Evolutionary conservation across 202 grass and related monocot species (phyloP).

Genomic region (Panicum virgatum): DNA sequence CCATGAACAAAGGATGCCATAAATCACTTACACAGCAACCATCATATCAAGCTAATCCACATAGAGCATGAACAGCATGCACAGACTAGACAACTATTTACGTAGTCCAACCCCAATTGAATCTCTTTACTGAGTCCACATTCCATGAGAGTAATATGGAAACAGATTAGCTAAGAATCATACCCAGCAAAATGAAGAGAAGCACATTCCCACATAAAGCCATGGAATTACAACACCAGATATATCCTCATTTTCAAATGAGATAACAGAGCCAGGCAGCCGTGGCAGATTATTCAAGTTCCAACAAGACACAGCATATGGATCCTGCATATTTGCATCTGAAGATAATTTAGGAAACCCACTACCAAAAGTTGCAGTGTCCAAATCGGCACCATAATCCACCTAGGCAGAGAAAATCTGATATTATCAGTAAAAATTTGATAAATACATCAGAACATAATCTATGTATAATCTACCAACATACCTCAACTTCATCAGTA

Average conservation of each 20-base stretch:
- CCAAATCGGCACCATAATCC: conserved; percentile 93
- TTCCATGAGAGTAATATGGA: conserved; percentile 23
- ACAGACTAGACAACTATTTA: not conserved
- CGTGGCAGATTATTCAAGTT: conserved; percentile 92
- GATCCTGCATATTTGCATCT: conserved; percentile 55
- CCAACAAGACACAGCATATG: conserved; percentile 65
- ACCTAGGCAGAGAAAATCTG: conserved; percentile 54
- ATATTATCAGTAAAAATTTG: conserved; percentile 21
- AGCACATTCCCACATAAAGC: conserved; percentile 99
- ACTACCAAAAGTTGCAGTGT: conserved; percentile 82
- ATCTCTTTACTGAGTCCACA: not conserved
- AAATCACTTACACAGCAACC: not conserved
- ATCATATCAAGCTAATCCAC: conserved; percentile 13
- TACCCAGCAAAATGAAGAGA: conserved; percentile 99
- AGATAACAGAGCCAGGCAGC: conserved; percentile 69
- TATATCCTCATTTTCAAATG: conserved; percentile 88
- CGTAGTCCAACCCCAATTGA: not conserved
- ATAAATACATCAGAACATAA: conserved; percentile 12
- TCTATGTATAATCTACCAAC: not conserved
- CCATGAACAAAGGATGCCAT: not conserved
- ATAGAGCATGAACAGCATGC: not conserved
- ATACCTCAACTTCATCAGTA: conserved; percentile 88
- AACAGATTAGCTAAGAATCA: conserved; percentile 29
- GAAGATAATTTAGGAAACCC: conserved; percentile 62
- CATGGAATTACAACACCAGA: conserved; percentile 97